Percentiles rank a stretch among this genome's conserved stretches.
Conservation (phyloP, 2,329 filamentous ascomycete species). For the Talaromyces sp. region DNA sequence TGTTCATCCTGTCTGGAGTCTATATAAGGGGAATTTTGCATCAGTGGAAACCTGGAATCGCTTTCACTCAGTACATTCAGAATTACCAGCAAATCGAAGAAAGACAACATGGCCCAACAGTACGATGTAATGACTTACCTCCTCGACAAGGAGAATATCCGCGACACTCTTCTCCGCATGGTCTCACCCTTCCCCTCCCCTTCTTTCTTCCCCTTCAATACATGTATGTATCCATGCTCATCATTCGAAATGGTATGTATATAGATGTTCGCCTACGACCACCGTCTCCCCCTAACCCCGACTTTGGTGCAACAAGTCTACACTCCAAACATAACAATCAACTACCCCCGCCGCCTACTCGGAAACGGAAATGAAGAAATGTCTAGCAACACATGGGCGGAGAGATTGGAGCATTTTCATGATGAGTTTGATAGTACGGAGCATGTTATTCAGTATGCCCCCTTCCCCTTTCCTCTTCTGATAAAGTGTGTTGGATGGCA, state of each 20-base stretch:
- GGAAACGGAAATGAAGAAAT: neutral
- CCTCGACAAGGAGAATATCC: conserved; percentile 1
- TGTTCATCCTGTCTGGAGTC: neutral
- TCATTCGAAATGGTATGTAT: neutral
- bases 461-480: neutral
- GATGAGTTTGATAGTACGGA: neutral
- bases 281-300: neutral
- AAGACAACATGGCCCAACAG: neutral
- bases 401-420: neutral
- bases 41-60: no score
- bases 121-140: neutral
- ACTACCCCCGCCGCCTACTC: neutral
- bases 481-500: no score
- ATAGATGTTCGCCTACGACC: neutral
- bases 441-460: neutral
- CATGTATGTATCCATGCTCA: no score
- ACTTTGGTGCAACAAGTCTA: neutral
- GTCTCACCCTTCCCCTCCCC: neutral
- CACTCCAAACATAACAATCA: neutral
- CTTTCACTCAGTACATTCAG: neutral
- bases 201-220: no score
- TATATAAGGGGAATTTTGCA: neutral
- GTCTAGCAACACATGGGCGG: neutral
- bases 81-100: neutral
- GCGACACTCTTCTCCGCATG: neutral